Evolutionary conservation across 768 basidiomycete species (phyloP).

Genomic region (Rubroboletus satanas): DNA sequence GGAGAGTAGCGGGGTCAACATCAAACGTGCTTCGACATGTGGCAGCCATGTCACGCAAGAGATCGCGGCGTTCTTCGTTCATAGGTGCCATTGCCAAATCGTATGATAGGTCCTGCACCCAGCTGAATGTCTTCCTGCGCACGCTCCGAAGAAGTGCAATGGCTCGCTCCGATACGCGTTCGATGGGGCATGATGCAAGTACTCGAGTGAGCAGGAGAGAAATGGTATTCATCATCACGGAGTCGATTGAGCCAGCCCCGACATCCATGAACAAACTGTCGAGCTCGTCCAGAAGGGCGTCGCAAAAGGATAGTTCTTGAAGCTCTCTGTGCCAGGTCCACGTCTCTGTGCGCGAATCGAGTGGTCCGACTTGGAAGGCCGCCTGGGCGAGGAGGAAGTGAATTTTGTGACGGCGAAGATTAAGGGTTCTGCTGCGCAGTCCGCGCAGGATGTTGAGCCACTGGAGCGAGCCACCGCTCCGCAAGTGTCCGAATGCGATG

Average conservation of each 20-base stretch:
- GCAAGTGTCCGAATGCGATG: background rate
- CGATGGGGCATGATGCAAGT: background rate
- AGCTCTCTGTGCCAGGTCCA: background rate
- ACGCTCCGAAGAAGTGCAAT: background rate
- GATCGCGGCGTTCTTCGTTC: background rate
- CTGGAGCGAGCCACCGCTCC: background rate
- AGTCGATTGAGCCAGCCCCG: conserved; percentile 10
- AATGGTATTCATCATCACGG: conserved; percentile 26
- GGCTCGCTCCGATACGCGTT: background rate
- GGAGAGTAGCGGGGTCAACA: no score
- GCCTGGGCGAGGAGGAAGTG: background rate
- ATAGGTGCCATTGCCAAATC: background rate
- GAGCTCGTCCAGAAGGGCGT: background rate
- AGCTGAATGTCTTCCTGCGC: background rate
- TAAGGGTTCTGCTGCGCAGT: background rate
- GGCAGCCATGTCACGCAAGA: background rate
- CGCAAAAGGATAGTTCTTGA: background rate
- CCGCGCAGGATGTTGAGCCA: background rate
- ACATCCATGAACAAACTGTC: background rate
- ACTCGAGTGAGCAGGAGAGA: conserved; percentile 23
- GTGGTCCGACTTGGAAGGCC: conserved; percentile 12
- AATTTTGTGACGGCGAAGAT: background rate
- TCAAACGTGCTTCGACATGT: background rate
- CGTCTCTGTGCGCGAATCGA: conserved; percentile 15
- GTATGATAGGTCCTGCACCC: background rate